A percentile compares a stretch with the other conserved stretches of the same genome.
phyloP scores from a whole-genome alignment of 345 rosid species.

The Eucalyptus pauciflora region DNA sequence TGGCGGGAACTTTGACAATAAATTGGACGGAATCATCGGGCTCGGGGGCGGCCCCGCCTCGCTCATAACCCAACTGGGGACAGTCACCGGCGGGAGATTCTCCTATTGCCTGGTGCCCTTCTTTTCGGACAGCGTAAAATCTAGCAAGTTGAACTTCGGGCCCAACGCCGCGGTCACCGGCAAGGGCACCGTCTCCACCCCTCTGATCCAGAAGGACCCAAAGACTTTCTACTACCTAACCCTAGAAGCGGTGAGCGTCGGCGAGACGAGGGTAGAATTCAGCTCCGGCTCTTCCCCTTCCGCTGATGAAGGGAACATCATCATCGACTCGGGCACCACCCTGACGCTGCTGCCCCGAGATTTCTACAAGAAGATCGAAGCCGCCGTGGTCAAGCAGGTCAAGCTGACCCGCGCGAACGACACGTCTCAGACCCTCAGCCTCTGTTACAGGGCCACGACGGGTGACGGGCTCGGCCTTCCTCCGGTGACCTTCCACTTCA shows the following conservation, averaged over 20 bases:
- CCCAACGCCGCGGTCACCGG: constrained; percentile 2
- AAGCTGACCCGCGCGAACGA: constrained; percentile 3
- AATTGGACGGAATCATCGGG: constrained; percentile 9
- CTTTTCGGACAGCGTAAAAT: not conserved
- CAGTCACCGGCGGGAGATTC: constrained; percentile 22
- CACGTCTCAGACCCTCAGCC: constrained; percentile 4
- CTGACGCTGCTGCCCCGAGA: constrained; percentile 24
- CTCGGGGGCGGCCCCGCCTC: constrained; percentile 5
- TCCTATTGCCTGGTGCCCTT: constrained; percentile 50
- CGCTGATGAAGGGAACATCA: not conserved
- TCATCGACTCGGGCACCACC: constrained; percentile 7
- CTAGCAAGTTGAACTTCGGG: constrained; percentile 18
- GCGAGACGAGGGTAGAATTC: not conserved
- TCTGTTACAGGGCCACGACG: constrained; percentile 10
- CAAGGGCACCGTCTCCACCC: constrained; percentile 17
- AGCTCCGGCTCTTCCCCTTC: not conserved
- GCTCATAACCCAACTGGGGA: constrained; percentile 1
- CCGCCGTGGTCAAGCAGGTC: constrained; percentile 6
- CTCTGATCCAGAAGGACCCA: constrained; percentile 8
- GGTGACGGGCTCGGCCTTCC: not conserved
- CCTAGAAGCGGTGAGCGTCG: constrained; percentile 35
- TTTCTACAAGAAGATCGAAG: constrained; percentile 15
- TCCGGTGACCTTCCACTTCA: not conserved
- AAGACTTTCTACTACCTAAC: constrained; percentile 36
- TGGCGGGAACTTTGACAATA: not conserved